These are phyloP conservation scores for Alternaria ventricosa DNA, from an alignment of 2,329 filamentous ascomycete genomes.

Conservation along the genomic window DNA sequence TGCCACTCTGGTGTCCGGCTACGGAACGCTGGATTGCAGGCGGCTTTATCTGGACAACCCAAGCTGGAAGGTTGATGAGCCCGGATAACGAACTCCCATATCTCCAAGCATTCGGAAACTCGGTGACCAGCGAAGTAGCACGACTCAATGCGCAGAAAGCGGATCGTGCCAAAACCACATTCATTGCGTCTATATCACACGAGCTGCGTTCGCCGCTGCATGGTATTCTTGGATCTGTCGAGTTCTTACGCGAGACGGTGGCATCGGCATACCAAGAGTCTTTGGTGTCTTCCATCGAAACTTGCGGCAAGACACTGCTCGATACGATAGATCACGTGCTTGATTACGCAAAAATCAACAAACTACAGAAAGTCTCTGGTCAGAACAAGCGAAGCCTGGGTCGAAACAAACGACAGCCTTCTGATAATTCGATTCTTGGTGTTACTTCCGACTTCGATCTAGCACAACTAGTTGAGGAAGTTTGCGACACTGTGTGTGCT, in stretches of 20 bases:
- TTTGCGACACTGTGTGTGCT: slow-evolving; percentile 61
- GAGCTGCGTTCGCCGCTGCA: slow-evolving; percentile 65
- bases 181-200: slow-evolving; percentile 52
- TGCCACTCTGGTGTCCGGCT: slow-evolving; percentile 47
- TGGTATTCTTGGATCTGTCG: slow-evolving; percentile 60
- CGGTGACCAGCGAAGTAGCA: slow-evolving; percentile 42
- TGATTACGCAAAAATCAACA: slow-evolving; percentile 48
- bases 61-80: slow-evolving; percentile 38
- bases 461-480: slow-evolving; percentile 55
- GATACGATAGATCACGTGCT: slow-evolving; percentile 51
- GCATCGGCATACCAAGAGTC: slow-evolving; percentile 50
- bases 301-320: slow-evolving; percentile 48
- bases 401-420: slow-evolving; percentile 32
- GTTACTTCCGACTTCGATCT: slow-evolving; percentile 41
- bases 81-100: slow-evolving; percentile 43
- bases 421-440: slow-evolving; percentile 39
- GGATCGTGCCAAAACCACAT: slow-evolving; percentile 48
- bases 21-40: slow-evolving; percentile 43
- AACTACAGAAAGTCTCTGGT: slow-evolving; percentile 31
- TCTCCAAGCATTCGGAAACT: slow-evolving; percentile 44
- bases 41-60: slow-evolving; percentile 43
- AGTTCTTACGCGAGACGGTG: slow-evolving; percentile 41
- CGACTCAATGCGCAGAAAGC: slow-evolving; percentile 40
- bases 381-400: slow-evolving; percentile 24
- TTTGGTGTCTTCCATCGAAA: slow-evolving; percentile 42